These are phyloP conservation scores for Sporothrix schenckii DNA, from an alignment of 2,329 filamentous ascomycete genomes.

Conservation along the genomic window DNA sequence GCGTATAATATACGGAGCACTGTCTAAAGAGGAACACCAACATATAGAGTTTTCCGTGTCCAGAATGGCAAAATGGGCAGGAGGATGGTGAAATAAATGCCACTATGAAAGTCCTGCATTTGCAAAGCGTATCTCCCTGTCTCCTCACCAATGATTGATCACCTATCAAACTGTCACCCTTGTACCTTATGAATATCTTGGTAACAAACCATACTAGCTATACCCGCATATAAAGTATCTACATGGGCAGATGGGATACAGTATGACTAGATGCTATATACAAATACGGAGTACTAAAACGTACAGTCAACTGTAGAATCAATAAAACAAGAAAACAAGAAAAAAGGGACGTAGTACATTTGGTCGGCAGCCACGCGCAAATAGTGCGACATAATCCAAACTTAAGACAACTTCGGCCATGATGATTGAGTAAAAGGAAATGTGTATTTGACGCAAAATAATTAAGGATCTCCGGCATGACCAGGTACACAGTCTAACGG, in stretches of 20 bases:
- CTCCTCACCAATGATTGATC: slow-evolving; percentile 1
- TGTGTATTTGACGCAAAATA: not conserved
- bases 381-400: not conserved
- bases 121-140: not conserved
- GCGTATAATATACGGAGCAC: not conserved
- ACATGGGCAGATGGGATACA: not conserved
- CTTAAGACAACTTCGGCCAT: not conserved
- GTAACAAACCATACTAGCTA: not conserved
- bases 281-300: slow-evolving; percentile 13
- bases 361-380: not conserved
- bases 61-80: not conserved
- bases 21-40: too few species aligned
- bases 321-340: not conserved
- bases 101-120: not conserved
- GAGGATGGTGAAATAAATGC: too few species aligned
- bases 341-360: not conserved
- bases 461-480: slow-evolving; percentile 3
- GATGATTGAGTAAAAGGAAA: not conserved
- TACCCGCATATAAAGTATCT: not conserved
- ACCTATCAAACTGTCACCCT: too few species aligned
- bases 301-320: not conserved
- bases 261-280: not conserved
- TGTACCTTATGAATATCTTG: too few species aligned
- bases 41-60: too few species aligned
- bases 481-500: not conserved